Base-by-base conservation (phyloP, 306 rosid genomes). In the Mimosa pudica region DNA sequence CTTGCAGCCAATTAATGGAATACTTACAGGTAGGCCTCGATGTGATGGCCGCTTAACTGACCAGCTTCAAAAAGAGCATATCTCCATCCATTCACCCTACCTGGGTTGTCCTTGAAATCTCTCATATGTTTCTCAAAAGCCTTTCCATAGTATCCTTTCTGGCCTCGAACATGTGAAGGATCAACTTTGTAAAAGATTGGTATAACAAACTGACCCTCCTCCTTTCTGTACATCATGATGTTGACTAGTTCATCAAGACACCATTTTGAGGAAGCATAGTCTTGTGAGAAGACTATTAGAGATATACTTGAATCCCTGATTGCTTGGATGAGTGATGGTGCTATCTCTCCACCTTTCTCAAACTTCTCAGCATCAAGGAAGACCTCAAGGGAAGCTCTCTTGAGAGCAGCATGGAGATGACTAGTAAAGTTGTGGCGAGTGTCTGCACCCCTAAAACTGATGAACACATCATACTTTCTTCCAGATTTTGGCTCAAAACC, bases 241-340 rank as follows among this genome's bases (percentile, higher is more conserved):
- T 69, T 14, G 17, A 4, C 0, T 4, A 69, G 54, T 10, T 69
- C 73, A n/a, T 69, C 54, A 8, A 69, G 11, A 4, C 73, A 69
- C 73, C 73, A 69, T 20, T 18, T 45, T 8, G 73, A 69, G 4
- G 73, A 69, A 10, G 36, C 73, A 20, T 44, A 69, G 36, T 69
- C 4, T 20, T 69, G 2, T n/a, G 73, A 69, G 36, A 69, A 69
- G 3, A 69, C 54, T 0, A 69, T 33, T 30, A 69, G 0, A 45
- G 73, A 44, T 69, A 44, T 14, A 18, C 0, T n/a, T 1, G 73
- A 69, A 69, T 69, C 36, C 52, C 10, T 5, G 45, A 69, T 69
- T 45, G 73, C 73, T 44, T 45, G 48, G 10, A 38, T 5, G 42
- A 38, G 42, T 38, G 42, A 38, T 38, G 42, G 2, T 38, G 48